A percentile compares a stretch with the other conserved stretches of the same genome.
phyloP scores from a whole-genome alignment of 139 green algal genomes.

The Coccomyxa sp. region DNA sequence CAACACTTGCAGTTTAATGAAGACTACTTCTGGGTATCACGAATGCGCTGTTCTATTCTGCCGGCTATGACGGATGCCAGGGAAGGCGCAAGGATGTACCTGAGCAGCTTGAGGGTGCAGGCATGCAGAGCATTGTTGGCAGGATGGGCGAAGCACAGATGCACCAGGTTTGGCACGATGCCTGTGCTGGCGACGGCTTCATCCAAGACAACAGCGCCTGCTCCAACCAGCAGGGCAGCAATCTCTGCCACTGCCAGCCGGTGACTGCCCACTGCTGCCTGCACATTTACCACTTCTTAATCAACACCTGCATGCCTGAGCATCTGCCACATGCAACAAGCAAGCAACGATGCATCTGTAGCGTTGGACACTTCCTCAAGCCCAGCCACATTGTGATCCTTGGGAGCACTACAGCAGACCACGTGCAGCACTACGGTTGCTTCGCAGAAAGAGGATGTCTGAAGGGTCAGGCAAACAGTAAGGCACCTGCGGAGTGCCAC shows the following conservation, averaged over 20 bases:
- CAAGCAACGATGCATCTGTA: too few species aligned
- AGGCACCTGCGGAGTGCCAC: too few species aligned
- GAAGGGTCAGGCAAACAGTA: too few species aligned
- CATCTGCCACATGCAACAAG: too few species aligned
- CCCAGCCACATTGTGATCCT: too few species aligned
- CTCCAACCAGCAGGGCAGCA: neutral
- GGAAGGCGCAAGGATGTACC: neutral
- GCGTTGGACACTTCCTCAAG: too few species aligned
- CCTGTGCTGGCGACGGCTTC: neutral
- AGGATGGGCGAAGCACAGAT: constrained; percentile 2
- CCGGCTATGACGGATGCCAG: neutral
- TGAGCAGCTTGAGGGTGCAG: neutral
- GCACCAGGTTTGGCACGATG: neutral
- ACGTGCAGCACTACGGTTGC: too few species aligned
- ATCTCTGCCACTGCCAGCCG: neutral
- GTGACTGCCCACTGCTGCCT: constrained; percentile 8
- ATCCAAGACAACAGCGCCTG: neutral
- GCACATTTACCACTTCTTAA: neutral
- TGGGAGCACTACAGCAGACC: too few species aligned
- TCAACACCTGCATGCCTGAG: neutral
- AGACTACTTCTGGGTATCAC: neutral
- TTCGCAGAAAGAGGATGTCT: too few species aligned
- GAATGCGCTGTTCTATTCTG: neutral
- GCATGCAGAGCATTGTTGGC: neutral
- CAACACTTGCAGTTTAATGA: too few species aligned